phyloP scores from a whole-genome alignment of 345 rosid species.

The Brassica nigra region DNA sequence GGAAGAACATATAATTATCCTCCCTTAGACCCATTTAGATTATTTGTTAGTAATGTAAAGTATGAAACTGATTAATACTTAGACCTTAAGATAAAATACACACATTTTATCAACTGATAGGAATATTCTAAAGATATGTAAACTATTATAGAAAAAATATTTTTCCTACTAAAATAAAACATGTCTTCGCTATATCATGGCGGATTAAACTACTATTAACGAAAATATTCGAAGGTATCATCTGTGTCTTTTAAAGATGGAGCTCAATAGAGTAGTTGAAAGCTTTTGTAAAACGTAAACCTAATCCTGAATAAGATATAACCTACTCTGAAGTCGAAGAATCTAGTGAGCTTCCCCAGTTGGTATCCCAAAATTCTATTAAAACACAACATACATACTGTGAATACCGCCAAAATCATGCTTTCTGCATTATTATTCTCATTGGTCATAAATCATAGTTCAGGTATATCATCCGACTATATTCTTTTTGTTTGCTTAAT shows the following conservation, averaged over 20 bases:
- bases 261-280: slow-evolving; percentile 4
- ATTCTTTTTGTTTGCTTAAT: not conserved
- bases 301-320: slow-evolving; percentile 2
- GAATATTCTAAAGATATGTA: slow-evolving; percentile 32
- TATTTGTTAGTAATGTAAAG: not conserved
- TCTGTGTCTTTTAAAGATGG: not conserved
- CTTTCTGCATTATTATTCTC: not conserved
- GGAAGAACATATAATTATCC: not conserved
- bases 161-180: not conserved
- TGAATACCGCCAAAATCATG: not conserved
- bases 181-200: slow-evolving; percentile 30
- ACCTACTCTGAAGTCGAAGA: not conserved
- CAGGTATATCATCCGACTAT: not conserved
- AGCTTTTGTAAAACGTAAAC: slow-evolving; percentile 2
- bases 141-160: not conserved
- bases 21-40: not conserved
- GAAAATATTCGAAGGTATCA: slow-evolving; percentile 1
- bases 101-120: slow-evolving; percentile 10
- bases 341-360: slow-evolving; percentile 1
- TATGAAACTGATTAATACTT: not conserved
- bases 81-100: not conserved
- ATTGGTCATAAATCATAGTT: not conserved
- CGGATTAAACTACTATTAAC: slow-evolving; percentile 27
- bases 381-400: not conserved
- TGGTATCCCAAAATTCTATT: not conserved